Evolutionary conservation across 1,284 basidiomycete species (phyloP), one percentile per base, ranked within the genome.

Genomic region (Ceratobasidium sp.): DNA sequence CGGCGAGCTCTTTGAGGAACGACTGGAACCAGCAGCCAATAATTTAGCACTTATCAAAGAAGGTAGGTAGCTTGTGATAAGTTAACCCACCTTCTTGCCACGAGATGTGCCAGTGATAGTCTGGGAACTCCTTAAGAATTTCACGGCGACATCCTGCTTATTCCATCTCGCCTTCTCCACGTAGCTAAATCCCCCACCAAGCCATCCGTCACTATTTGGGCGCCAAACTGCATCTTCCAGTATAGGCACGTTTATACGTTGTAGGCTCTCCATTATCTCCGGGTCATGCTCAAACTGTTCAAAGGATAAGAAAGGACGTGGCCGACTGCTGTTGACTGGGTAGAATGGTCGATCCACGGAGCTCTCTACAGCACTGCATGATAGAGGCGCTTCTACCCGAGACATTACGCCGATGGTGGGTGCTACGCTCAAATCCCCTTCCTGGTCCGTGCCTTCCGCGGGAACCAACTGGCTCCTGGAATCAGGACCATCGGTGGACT

Each of bases 221-320:
- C 55, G 52, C 64, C 64, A 67, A 7, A 54, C 64, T 8, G 64
- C 64, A 34, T 67, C 40, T 4, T 35, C 64, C 7, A 67, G 34
- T 4, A 67, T 8, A 10, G 64, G 64, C n/a, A 67, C 64, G 27
- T 67, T 67, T 4, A 67, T 38, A n/a, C 55, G 50, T 35, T 67
- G 50, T 53, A 67, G 54, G 42, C 64, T 67, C 8, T 52, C 55
- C 10, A 67, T 38, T 20, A 67, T 38, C 8, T 67, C 64, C 55
- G 64, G 64, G n/a, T 67, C 64, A 32, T 55, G 22, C 40, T 67
- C 64, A n/a, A 67, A 67, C 29, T 52, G 64, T 25, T 50, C 64
- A 40, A 67, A 67, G 27, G 64, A 52, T 10, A 67, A 25, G 47
- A 67, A 67, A 12, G 64, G 64, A 8, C 64, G 64, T 3, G 52